Percentiles rank a stretch among this genome's conserved stretches.
These are phyloP conservation scores for Xanthoconium purpureum DNA, from an alignment of 768 basidiomycete genomes.

Conservation along the genomic window DNA sequence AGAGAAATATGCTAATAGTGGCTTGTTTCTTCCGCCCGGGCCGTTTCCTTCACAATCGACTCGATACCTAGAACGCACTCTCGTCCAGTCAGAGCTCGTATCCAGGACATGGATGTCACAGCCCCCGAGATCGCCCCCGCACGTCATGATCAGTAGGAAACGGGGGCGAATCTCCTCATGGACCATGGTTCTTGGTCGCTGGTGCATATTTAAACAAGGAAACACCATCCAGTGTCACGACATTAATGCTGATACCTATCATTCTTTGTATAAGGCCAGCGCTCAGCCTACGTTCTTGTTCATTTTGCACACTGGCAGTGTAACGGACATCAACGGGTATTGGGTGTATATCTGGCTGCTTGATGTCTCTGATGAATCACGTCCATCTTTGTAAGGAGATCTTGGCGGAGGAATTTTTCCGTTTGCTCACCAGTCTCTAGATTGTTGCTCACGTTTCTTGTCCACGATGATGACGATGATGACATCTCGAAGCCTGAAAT, in stretches of 20 bases:
- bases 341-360: background rate
- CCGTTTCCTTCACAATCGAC: background rate
- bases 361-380: too few species aligned
- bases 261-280: background rate
- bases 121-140: background rate
- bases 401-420: too few species aligned
- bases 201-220: background rate
- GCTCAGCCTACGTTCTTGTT: background rate
- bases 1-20: background rate
- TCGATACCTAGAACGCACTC: background rate
- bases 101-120: background rate
- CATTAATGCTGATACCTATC: background rate
- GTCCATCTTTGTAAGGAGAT: too few species aligned
- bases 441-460: background rate
- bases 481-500: too few species aligned
- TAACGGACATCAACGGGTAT: too few species aligned
- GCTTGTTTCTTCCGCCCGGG: background rate
- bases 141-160: background rate
- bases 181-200: background rate
- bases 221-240: background rate
- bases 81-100: slow-evolving; percentile 1
- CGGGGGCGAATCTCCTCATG: background rate
- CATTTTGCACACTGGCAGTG: too few species aligned
- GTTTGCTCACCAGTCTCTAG: background rate
- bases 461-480: background rate